Percentiles rank a stretch among this genome's conserved stretches.
Conservation (phyloP, 768 basidiomycete species). For the Leccinum longicurvipes region DNA sequence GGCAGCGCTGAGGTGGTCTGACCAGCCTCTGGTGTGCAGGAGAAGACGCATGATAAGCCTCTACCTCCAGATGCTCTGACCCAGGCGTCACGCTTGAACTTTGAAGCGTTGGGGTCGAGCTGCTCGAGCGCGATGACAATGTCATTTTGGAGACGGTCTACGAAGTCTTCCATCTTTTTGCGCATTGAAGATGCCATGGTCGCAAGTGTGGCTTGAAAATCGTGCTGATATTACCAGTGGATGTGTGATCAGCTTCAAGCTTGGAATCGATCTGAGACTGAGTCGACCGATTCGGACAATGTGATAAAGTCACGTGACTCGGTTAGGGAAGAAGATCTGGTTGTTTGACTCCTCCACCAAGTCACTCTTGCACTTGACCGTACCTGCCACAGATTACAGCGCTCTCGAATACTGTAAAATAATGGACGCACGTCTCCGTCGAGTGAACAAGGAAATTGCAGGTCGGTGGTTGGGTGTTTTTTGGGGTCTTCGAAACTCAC, state of each 20-base stretch:
- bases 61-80: conserved; percentile 62
- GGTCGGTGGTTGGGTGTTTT: conserved; percentile 42
- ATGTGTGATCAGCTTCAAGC: not conserved
- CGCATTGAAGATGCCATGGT: conserved; percentile 54
- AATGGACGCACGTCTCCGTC: conserved; percentile 86
- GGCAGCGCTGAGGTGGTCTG: conserved; percentile 34
- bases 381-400: not conserved
- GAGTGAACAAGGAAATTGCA: conserved; percentile 92
- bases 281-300: not conserved
- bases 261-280: not conserved
- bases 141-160: conserved; percentile 69
- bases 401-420: conserved; percentile 1
- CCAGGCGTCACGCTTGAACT: conserved; percentile 83
- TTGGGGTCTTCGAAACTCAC: conserved; percentile 8
- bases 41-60: conserved; percentile 83
- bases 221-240: too few species aligned
- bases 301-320: conserved; percentile 26
- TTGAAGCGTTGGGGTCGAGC: conserved; percentile 67
- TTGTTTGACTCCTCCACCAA: not conserved
- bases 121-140: conserved; percentile 77
- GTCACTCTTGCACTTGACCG: not conserved
- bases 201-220: too few species aligned
- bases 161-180: conserved; percentile 69
- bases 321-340: not conserved
- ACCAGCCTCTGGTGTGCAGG: conserved; percentile 36